Evolutionary conservation across 306 rosid species (phyloP).

Genomic region (Dryas octopetala): DNA sequence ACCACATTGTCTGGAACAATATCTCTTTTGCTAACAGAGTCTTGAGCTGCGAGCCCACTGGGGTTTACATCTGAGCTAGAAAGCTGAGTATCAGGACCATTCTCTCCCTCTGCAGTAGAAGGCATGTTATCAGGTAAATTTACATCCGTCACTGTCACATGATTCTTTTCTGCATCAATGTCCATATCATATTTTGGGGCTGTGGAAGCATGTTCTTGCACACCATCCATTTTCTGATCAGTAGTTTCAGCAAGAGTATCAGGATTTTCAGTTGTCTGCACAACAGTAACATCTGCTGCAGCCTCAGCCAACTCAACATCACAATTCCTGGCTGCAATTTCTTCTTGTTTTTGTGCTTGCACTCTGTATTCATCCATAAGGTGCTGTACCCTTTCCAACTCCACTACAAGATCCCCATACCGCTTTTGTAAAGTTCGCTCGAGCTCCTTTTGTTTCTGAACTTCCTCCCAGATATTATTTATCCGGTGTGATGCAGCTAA

Average conservation of each 20-base stretch:
- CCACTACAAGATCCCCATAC: slow-evolving; percentile 64
- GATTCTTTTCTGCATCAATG: slow-evolving; percentile 32
- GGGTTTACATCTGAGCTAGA: slow-evolving; percentile 8
- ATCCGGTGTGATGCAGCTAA: slow-evolving; percentile 76
- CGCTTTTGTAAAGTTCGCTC: slow-evolving; percentile 68
- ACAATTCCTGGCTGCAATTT: slow-evolving; percentile 41
- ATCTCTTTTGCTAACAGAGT: slow-evolving; percentile 1
- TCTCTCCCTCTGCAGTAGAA: slow-evolving; percentile 31
- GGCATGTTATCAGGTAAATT: slow-evolving; percentile 23
- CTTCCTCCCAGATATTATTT: slow-evolving; percentile 67
- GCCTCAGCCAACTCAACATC: slow-evolving; percentile 41
- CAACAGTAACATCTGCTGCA: slow-evolving; percentile 31
- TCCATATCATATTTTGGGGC: slow-evolving; percentile 29
- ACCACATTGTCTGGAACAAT: slow-evolving; percentile 9
- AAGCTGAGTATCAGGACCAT: slow-evolving; percentile 5
- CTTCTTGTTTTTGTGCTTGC: slow-evolving; percentile 52
- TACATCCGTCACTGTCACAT: slow-evolving; percentile 14
- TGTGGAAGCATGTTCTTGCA: slow-evolving; percentile 22
- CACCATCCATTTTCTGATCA: slow-evolving; percentile 31
- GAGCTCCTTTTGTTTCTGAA: slow-evolving; percentile 82
- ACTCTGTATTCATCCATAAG: slow-evolving; percentile 45
- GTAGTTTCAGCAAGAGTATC: slow-evolving; percentile 32
- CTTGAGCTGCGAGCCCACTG: slow-evolving; percentile 4
- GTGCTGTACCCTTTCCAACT: slow-evolving; percentile 51
- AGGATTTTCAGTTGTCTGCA: slow-evolving; percentile 28